These are phyloP conservation scores for Clonostachys sp. DNA, from an alignment of 2,329 filamentous ascomycete species.

Conservation along the genomic window DNA sequence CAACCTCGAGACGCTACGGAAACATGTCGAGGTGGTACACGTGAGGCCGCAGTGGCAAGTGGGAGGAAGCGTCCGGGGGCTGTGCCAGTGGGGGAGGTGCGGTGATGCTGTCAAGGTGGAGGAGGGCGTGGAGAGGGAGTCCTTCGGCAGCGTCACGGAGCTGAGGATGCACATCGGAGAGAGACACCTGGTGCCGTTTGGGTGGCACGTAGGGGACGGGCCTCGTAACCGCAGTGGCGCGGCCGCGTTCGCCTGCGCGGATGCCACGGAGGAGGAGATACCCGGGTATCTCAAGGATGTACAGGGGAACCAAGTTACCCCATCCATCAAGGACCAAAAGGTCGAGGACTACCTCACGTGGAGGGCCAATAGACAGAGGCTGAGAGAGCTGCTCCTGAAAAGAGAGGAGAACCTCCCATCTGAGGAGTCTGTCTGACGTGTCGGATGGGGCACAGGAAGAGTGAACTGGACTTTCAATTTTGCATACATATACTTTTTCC, in stretches of 20 bases:
- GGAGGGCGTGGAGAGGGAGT: constrained; percentile 14
- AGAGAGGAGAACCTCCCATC: constrained; percentile 41
- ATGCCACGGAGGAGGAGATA: constrained; percentile 10
- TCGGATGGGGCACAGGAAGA: constrained; percentile 5
- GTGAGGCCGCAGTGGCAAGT: constrained; percentile 7
- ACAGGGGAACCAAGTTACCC: constrained; percentile 52
- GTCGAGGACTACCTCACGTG: constrained; percentile 42
- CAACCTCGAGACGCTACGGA: constrained; percentile 54
- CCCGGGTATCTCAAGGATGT: constrained; percentile 48
- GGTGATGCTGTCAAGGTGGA: constrained; percentile 3
- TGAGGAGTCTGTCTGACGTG: constrained; percentile 27
- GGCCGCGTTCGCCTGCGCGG: constrained; percentile 8
- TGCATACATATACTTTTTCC: too few species aligned
- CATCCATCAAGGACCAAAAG: constrained; percentile 45
- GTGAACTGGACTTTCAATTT: too few species aligned
- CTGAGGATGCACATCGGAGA: constrained; percentile 49
- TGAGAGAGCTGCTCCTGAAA: constrained; percentile 36
- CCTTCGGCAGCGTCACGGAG: constrained; percentile 22
- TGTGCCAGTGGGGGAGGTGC: constrained; percentile 26
- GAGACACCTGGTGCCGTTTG: constrained; percentile 45
- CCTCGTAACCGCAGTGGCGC: constrained; percentile 32
- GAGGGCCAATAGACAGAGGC: constrained; percentile 34
- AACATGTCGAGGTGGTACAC: constrained; percentile 49
- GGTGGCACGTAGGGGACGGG: constrained; percentile 58
- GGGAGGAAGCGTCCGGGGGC: not conserved